These are phyloP conservation scores for Prinsepia uniflora DNA, from an alignment of 306 rosid genomes.

Conservation along the genomic window DNA sequence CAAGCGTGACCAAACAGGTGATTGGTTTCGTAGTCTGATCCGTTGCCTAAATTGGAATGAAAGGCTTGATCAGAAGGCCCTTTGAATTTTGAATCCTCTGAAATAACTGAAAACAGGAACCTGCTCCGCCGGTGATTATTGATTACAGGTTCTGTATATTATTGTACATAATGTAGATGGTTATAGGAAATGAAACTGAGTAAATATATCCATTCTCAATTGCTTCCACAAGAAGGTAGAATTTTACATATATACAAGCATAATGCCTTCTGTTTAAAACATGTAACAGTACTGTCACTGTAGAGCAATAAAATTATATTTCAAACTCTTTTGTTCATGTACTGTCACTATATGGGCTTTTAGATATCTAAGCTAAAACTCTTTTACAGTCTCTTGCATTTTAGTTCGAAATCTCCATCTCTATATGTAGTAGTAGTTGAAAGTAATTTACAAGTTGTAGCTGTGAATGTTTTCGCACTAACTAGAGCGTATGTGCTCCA, in stretches of 20 bases:
- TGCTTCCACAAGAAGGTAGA: constrained; percentile 25
- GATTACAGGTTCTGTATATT: constrained; percentile 33
- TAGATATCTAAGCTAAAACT: too few species aligned
- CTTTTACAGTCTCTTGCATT: too few species aligned
- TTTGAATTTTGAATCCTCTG: constrained; percentile 31
- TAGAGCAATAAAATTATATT: constrained; percentile 24
- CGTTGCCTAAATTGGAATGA: constrained; percentile 99
- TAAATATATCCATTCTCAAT: constrained; percentile 28
- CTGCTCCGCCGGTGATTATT: neutral
- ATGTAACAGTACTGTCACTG: constrained; percentile 28
- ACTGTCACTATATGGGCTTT: too few species aligned
- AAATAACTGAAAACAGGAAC: constrained; percentile 10
- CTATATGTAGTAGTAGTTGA: too few species aligned
- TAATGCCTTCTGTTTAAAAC: constrained; percentile 14
- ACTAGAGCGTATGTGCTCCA: too few species aligned
- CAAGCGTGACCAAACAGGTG: constrained; percentile 96
- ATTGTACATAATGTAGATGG: constrained; percentile 41
- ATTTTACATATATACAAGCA: neutral
- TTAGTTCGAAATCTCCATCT: too few species aligned
- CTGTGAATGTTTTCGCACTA: too few species aligned
- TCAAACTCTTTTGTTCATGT: constrained; percentile 13
- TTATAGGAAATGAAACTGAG: constrained; percentile 19
- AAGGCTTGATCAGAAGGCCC: constrained; percentile 95
- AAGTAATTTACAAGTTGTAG: too few species aligned
- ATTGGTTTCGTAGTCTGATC: constrained; percentile 97